Conservation (phyloP, 1,139 yeast genomes). For the Protomyces pachydermus region DNA sequence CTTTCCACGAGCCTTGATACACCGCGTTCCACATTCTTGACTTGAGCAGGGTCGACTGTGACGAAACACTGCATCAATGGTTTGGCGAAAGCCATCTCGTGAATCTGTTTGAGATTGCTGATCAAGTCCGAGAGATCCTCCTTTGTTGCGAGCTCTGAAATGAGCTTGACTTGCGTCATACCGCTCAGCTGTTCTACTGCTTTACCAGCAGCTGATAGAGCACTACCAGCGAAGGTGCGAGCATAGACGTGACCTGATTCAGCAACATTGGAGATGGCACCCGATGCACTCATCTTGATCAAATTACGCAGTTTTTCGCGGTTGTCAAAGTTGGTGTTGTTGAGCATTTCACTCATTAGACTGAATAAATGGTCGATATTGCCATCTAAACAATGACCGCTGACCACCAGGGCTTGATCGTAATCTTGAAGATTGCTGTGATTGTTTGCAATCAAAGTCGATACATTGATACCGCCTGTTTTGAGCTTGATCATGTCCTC, state of each 20-base stretch:
- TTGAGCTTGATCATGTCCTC: slow-evolving; percentile 76
- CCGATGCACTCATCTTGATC: slow-evolving; percentile 52
- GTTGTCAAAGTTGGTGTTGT: slow-evolving; percentile 65
- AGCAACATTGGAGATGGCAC: slow-evolving; percentile 74
- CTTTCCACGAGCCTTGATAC: slow-evolving; percentile 33
- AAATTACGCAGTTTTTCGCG: slow-evolving; percentile 67
- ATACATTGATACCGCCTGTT: slow-evolving; percentile 78
- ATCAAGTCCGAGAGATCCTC: slow-evolving; percentile 50
- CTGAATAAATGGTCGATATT: slow-evolving; percentile 58
- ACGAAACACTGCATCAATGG: slow-evolving; percentile 51
- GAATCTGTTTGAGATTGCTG: slow-evolving; percentile 46
- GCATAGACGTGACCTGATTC: slow-evolving; percentile 89
- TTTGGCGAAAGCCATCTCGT: slow-evolving; percentile 44
- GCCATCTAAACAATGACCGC: slow-evolving; percentile 69
- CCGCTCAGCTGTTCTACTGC: slow-evolving; percentile 66
- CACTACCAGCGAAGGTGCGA: slow-evolving; percentile 59
- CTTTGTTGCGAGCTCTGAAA: slow-evolving; percentile 55
- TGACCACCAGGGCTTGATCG: slow-evolving; percentile 51
- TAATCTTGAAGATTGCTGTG: slow-evolving; percentile 48
- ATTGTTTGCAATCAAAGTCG: slow-evolving; percentile 53
- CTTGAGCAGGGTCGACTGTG: slow-evolving; percentile 48
- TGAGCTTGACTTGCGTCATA: slow-evolving; percentile 65
- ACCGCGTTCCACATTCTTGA: slow-evolving; percentile 42
- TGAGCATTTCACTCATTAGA: slow-evolving; percentile 62
- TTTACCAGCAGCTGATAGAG: slow-evolving; percentile 56